These are phyloP conservation scores for Cryoendolithus antarcticus DNA, from an alignment of 2,329 filamentous ascomycete genomes.

Conservation along the genomic window DNA sequence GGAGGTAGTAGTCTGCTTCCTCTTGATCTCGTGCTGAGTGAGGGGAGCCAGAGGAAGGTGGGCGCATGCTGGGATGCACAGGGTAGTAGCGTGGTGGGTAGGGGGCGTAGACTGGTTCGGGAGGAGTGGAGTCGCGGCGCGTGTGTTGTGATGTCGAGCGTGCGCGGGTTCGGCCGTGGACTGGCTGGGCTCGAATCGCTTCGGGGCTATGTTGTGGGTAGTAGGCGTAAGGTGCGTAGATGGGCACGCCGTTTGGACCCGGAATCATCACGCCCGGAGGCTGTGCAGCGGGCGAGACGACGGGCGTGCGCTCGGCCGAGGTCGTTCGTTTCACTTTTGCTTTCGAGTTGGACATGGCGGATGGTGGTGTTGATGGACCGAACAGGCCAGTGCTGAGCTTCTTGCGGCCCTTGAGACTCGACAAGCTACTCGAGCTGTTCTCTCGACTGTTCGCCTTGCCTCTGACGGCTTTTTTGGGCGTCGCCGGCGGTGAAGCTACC, in stretches of 20 bases:
- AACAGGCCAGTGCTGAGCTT: constrained; percentile 18
- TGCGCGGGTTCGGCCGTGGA: constrained; percentile 8
- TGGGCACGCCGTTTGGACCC: constrained; percentile 35
- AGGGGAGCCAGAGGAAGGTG: constrained; percentile 26
- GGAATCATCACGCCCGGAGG: constrained; percentile 36
- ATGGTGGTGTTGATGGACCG: constrained; percentile 20
- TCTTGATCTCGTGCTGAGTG: constrained; percentile 37
- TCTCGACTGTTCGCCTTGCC: constrained; percentile 21
- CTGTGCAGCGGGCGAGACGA: constrained; percentile 6
- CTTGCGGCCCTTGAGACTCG: constrained; percentile 23
- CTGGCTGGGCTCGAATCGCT: constrained; percentile 4
- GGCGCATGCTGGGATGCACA: constrained; percentile 11
- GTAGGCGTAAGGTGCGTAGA: constrained; percentile 27
- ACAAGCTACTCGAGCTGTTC: constrained; percentile 25
- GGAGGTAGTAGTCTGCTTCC: constrained; percentile 24
- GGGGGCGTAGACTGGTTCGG: constrained; percentile 13
- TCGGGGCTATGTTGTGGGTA: constrained; percentile 18
- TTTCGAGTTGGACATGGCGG: constrained; percentile 21
- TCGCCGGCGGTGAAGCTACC: constrained; percentile 5
- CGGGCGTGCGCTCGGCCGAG: constrained; percentile 12
- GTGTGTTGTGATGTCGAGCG: constrained; percentile 18
- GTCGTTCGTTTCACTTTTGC: constrained; percentile 19
- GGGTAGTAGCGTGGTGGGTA: constrained; percentile 17
- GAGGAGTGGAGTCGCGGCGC: constrained; percentile 19
- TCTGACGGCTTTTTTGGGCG: constrained; percentile 13